Base-by-base conservation (phyloP, 805 yeast genomes). In the Kodamaea fukazawae region DNA sequence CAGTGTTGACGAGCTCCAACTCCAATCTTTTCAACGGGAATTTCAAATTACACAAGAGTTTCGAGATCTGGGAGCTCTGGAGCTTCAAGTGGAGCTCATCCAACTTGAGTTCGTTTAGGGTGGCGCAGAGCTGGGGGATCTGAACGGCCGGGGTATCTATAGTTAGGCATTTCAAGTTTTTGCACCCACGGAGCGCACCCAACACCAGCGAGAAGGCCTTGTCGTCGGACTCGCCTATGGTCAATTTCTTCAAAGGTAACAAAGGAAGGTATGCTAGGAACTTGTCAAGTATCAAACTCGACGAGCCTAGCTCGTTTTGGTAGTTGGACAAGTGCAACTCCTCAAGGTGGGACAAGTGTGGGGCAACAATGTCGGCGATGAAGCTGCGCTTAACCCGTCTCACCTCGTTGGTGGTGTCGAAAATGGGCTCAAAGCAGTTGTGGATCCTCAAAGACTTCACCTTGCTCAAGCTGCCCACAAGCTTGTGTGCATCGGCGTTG, bases 391-490 rank as follows among this genome's bases (percentile, higher is more conserved):
- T 33, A 11, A 39, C 32, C 23, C 42, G 20, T 16, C 34, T 39
- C 4, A 38, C 16, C 1, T 23, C 29, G 14, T 22, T 12, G 4
- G 26, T 30, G 14, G 25, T 11, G 15, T 38, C 42, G 33, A 32
- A 38, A 2, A 38, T 38, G 33, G 32, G 26, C 34, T 38, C 42
- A n/a, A 28, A 25, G 12, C 42, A 38, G 22, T 38, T 34, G 13
- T 26, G 27, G 18, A 38, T 23, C 18, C 14, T 32, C 11, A 38
- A 28, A 14, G 25, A 26, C 9, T 9, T 20, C 22, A 38, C 12
- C 22, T 20, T 17, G 8, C 15, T 33, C 27, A 38, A 20, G 29
- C 13, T 14, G 13, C 23, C 15, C 3, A 15, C 14, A 9, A 38
- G 9, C 4, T 28, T 11, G 12, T 23, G 9, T 2, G 34, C 37